These are phyloP conservation scores for Heterobasidion annosum DNA, from an alignment of 1,284 basidiomycete species.

Conservation along the genomic window DNA sequence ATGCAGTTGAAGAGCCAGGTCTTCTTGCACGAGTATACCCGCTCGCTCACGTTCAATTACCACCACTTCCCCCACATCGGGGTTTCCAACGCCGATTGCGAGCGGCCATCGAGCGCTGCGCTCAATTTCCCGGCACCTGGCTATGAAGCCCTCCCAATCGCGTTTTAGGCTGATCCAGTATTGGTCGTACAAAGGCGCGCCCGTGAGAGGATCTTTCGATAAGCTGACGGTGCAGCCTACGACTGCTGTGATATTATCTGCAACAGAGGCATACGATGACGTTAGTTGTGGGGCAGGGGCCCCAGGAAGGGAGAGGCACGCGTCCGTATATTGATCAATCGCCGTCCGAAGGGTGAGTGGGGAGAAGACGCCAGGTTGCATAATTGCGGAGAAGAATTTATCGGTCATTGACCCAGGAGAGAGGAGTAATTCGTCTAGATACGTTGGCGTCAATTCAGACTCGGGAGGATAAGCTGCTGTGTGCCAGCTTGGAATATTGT, in stretches of 20 bases:
- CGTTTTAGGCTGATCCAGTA: constrained; percentile 81
- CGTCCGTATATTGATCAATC: constrained; percentile 72
- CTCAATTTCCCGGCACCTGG: constrained; percentile 81
- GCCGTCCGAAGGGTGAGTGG: constrained; percentile 71
- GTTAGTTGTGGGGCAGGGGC: constrained; percentile 45
- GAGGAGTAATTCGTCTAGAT: constrained; percentile 76
- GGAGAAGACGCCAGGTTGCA: constrained; percentile 85
- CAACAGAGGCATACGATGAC: constrained; percentile 55
- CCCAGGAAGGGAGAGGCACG: constrained; percentile 59
- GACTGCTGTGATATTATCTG: constrained; percentile 72
- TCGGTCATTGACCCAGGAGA: constrained; percentile 65
- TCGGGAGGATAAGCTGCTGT: constrained; percentile 50
- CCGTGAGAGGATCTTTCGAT: constrained; percentile 68
- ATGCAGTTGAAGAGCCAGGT: constrained; percentile 56
- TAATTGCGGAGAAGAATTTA: constrained; percentile 74
- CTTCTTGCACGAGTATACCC: constrained; percentile 53
- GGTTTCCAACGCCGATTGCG: constrained; percentile 44
- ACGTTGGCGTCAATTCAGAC: constrained; percentile 74
- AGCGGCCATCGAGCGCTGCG: constrained; percentile 80
- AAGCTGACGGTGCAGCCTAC: constrained; percentile 80
- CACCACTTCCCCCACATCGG: constrained; percentile 38
- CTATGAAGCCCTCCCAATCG: constrained; percentile 91
- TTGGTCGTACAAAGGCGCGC: constrained; percentile 66
- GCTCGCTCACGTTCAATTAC: constrained; percentile 76
- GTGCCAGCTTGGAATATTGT: constrained; percentile 35